These are phyloP conservation scores for Penicillium odoratum DNA, from an alignment of 495 filamentous ascomycete species.

Conservation along the genomic window DNA sequence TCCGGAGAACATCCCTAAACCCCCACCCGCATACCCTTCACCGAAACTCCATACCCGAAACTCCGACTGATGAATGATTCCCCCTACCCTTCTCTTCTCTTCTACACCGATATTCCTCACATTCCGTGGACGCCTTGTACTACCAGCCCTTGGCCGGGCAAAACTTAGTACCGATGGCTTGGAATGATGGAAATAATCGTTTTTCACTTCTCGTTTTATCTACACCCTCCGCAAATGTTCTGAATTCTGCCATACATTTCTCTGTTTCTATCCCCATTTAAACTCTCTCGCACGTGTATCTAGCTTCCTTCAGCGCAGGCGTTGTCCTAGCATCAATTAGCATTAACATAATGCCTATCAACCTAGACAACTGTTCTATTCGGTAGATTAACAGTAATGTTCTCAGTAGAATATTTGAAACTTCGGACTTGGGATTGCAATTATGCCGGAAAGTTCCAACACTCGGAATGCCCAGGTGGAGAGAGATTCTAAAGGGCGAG, in stretches of 20 bases:
- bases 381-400: neutral
- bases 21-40: neutral
- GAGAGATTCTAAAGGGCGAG: too few species aligned
- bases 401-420: too few species aligned
- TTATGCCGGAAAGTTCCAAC: too few species aligned
- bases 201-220: slow-evolving; percentile 1
- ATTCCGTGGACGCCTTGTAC: slow-evolving; percentile 2
- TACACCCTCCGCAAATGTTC: slow-evolving; percentile 6
- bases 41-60: neutral
- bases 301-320: slow-evolving; percentile 34
- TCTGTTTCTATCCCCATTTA: slow-evolving; percentile 6
- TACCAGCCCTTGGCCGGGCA: neutral
- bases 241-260: slow-evolving; percentile 8
- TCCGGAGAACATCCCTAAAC: neutral
- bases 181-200: slow-evolving; percentile 9
- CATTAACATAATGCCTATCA: slow-evolving; percentile 31
- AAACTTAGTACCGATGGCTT: neutral
- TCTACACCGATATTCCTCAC: slow-evolving; percentile 2
- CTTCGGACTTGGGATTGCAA: neutral
- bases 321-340: slow-evolving; percentile 37
- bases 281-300: slow-evolving; percentile 23
- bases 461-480: too few species aligned
- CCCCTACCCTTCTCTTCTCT: neutral
- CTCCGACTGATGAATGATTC: slow-evolving; percentile 10
- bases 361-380: slow-evolving; percentile 1